Evolutionary conservation across 2,329 filamentous ascomycete species (phyloP).

Genomic region (Fusarium camptoceras): DNA sequence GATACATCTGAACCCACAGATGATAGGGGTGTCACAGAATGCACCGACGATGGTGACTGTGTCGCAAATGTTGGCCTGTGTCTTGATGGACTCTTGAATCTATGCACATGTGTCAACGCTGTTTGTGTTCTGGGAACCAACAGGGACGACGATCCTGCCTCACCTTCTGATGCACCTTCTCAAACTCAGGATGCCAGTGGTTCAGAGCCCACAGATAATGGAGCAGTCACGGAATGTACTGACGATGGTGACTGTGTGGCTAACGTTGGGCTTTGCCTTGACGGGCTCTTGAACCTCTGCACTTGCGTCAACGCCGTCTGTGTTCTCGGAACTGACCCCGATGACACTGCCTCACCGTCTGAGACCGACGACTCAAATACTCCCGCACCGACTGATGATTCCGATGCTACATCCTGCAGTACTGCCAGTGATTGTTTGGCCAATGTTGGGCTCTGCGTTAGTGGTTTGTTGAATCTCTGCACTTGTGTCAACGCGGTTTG

Average conservation of each 20-base stretch:
- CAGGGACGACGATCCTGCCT: too few species aligned
- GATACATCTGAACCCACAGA: background rate
- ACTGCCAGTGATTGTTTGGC: background rate
- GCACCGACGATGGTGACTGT: background rate
- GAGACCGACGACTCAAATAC: background rate
- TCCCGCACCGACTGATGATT: background rate
- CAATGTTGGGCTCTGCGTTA: too few species aligned
- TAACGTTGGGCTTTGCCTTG: conserved; percentile 3
- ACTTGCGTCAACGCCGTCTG: conserved; percentile 20
- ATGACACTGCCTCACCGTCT: background rate
- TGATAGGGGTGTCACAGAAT: background rate
- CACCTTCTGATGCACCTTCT: background rate
- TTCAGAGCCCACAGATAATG: background rate
- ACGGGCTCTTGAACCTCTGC: background rate
- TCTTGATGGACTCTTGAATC: background rate
- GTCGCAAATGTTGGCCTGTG: background rate
- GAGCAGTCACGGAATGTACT: background rate
- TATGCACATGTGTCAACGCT: background rate
- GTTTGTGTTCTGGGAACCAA: too few species aligned
- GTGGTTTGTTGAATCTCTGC: too few species aligned
- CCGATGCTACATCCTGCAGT: background rate
- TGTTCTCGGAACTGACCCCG: background rate
- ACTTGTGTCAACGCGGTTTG: too few species aligned
- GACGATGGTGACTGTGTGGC: conserved; percentile 7
- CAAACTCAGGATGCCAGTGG: background rate